A percentile compares a stretch with the other conserved stretches of the same genome.
phyloP scores from a whole-genome alignment of 225 moss, liverwort and hornwort species.

The Sphagnum tenellum region DNA sequence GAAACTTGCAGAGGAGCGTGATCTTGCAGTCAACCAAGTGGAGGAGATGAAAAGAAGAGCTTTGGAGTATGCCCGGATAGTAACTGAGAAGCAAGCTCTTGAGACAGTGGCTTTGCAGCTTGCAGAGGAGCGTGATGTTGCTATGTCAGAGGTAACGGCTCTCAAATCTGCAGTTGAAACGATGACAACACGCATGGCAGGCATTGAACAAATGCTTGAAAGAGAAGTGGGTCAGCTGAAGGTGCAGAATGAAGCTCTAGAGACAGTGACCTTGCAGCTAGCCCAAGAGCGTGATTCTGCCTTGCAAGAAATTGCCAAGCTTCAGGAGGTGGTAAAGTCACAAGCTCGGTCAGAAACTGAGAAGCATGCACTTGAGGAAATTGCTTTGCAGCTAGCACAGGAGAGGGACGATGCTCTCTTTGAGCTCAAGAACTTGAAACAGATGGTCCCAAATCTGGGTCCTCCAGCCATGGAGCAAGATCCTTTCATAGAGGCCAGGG shows the following conservation, averaged over 20 bases:
- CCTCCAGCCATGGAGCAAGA: slow-evolving; percentile 34
- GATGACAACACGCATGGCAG: slow-evolving; percentile 67
- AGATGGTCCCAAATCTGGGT: slow-evolving; percentile 21
- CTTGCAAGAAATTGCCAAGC: slow-evolving; percentile 32
- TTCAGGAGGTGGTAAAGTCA: slow-evolving; percentile 9
- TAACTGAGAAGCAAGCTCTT: slow-evolving; percentile 62
- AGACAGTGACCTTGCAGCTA: slow-evolving; percentile 80
- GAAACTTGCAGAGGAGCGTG: slow-evolving; percentile 59
- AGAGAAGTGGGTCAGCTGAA: slow-evolving; percentile 61
- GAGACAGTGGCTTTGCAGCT: slow-evolving; percentile 84
- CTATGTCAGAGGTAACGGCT: slow-evolving; percentile 61
- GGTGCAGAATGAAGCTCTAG: slow-evolving; percentile 72
- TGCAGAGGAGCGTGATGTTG: slow-evolving; percentile 68
- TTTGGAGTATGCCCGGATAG: slow-evolving; percentile 25
- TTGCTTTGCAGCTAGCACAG: slow-evolving; percentile 52
- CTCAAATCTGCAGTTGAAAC: slow-evolving; percentile 61
- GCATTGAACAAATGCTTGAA: slow-evolving; percentile 67
- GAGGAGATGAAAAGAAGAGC: slow-evolving; percentile 48
- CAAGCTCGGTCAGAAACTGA: slow-evolving; percentile 18
- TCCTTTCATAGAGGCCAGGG: slow-evolving; percentile 24
- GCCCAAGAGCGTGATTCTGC: slow-evolving; percentile 72
- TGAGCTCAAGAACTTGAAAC: slow-evolving; percentile 57
- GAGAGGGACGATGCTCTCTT: slow-evolving; percentile 61
- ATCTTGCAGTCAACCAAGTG: slow-evolving; percentile 57
- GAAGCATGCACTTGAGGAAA: slow-evolving; percentile 58